phyloP scores from a whole-genome alignment of 192 early-diverging fungal species.

The Gryganskiella cystojenkinii region DNA sequence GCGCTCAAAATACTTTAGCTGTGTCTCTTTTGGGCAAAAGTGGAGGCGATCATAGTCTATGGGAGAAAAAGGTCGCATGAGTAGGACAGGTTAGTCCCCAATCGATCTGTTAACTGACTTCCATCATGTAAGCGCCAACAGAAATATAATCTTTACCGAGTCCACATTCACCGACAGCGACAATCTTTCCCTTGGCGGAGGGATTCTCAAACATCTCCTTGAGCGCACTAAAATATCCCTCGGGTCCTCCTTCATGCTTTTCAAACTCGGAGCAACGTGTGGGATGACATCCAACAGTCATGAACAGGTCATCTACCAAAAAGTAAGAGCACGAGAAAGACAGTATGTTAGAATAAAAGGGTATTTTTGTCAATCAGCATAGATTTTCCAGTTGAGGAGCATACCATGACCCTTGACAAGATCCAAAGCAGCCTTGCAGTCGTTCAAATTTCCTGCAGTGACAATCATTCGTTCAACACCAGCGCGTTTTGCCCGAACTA shows the following conservation, averaged over 20 bases:
- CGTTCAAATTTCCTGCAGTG: conserved; percentile 75
- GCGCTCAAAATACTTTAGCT: conserved; percentile 79
- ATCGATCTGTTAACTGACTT: too few relatives aligned
- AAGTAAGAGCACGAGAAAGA: background rate
- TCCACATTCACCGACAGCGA: conserved; percentile 96
- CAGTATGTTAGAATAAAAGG: conserved; percentile 2
- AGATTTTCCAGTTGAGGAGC: background rate
- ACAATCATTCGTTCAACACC: conserved; percentile 85
- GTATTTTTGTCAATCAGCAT: background rate
- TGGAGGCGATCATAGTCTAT: conserved; percentile 92
- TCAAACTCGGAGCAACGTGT: conserved; percentile 83
- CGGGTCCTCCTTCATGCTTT: conserved; percentile 61
- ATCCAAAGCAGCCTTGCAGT: conserved; percentile 69
- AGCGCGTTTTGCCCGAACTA: conserved; percentile 71
- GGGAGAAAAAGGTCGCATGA: background rate
- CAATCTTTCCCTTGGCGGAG: conserved; percentile 64
- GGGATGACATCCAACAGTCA: conserved; percentile 89
- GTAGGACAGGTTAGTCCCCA: too few relatives aligned
- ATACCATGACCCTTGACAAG: conserved; percentile 64
- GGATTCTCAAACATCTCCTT: conserved; percentile 55
- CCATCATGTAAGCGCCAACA: background rate
- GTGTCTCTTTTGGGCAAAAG: conserved; percentile 81
- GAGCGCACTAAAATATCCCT: conserved; percentile 69
- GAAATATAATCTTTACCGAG: conserved; percentile 57
- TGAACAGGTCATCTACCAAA: conserved; percentile 61